Percentiles rank a stretch among this genome's conserved stretches.
These are phyloP conservation scores for Adiantum capillusveneris DNA, from an alignment of 75 land plant genomes.

Conservation along the genomic window DNA sequence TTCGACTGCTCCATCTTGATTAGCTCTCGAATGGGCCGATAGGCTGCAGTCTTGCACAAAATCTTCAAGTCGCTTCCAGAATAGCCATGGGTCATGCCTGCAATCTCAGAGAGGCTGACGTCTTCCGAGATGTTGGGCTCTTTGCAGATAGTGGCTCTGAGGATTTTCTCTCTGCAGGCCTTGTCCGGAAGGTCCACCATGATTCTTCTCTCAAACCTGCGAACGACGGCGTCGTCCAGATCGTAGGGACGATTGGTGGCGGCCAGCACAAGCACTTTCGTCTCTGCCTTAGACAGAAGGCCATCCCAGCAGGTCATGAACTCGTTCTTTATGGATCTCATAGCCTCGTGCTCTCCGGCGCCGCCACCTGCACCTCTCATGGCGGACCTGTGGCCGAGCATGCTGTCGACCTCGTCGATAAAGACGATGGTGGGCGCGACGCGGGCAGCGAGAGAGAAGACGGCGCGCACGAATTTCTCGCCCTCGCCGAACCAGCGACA, in stretches of 20 bases:
- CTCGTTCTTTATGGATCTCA: slow-evolving; percentile 89
- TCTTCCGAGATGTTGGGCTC: slow-evolving; percentile 55
- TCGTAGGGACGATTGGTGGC: slow-evolving; percentile 91
- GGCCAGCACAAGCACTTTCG: slow-evolving; percentile 78
- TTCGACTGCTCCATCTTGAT: slow-evolving; percentile 56
- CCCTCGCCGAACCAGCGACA: slow-evolving; percentile 21
- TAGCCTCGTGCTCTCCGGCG: slow-evolving; percentile 89
- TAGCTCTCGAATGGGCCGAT: slow-evolving; percentile 72
- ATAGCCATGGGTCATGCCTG: slow-evolving; percentile 79
- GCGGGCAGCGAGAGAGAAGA: slow-evolving; percentile 15
- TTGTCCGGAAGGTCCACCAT: slow-evolving; percentile 76
- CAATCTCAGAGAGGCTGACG: slow-evolving; percentile 59
- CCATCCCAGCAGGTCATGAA: slow-evolving; percentile 97
- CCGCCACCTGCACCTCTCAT: no score
- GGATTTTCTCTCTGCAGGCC: slow-evolving; percentile 58
- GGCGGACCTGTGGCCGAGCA: slow-evolving; percentile 82
- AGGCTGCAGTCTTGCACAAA: slow-evolving; percentile 69
- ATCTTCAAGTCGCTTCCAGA: slow-evolving; percentile 92
- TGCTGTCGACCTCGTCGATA: slow-evolving; percentile 43
- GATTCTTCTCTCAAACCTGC: slow-evolving; percentile 85
- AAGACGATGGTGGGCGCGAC: slow-evolving; percentile 21
- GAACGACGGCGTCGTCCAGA: slow-evolving; percentile 83
- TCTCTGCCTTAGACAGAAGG: slow-evolving; percentile 56
- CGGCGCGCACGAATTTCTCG: slow-evolving; percentile 14
- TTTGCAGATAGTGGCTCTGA: slow-evolving; percentile 60